Conservation (phyloP, 495 filamentous ascomycete species). For the Annulohypoxylon moriforme region DNA sequence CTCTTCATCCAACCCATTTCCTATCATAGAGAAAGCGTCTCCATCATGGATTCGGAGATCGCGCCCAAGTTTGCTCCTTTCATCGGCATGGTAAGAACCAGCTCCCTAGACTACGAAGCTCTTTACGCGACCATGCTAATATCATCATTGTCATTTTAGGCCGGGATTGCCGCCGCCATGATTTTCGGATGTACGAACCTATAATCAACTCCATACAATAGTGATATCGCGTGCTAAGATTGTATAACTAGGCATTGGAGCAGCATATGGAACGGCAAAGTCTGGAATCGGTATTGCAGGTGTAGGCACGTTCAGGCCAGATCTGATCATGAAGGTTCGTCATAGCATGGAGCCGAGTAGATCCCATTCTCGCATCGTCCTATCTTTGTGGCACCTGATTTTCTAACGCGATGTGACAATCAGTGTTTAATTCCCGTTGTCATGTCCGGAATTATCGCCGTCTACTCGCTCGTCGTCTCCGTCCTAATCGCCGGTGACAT, state of each 20-base stretch:
- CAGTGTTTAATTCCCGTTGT: slow-evolving; percentile 95
- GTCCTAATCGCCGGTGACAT: slow-evolving; percentile 93
- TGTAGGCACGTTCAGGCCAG: slow-evolving; percentile 89
- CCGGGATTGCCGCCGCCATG: slow-evolving; percentile 91
- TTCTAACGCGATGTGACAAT: slow-evolving; percentile 13
- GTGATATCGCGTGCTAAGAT: slow-evolving; percentile 37
- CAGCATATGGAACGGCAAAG: slow-evolving; percentile 97
- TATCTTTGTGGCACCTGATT: background rate
- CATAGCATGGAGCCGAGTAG: background rate
- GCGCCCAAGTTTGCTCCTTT: slow-evolving; percentile 95
- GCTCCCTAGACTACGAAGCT: slow-evolving; percentile 46
- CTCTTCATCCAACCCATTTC: background rate
- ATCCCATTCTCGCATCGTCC: background rate
- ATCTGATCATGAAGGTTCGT: slow-evolving; percentile 96
- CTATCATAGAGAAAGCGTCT: background rate
- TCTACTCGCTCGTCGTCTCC: slow-evolving; percentile 95
- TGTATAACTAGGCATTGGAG: slow-evolving; percentile 76
- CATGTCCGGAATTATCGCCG: slow-evolving; percentile 99
- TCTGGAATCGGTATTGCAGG: slow-evolving; percentile 96
- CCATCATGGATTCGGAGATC: slow-evolving; percentile 74
- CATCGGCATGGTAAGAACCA: slow-evolving; percentile 87
- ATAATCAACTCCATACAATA: slow-evolving; percentile 22
- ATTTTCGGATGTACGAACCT: slow-evolving; percentile 85
- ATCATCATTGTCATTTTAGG: slow-evolving; percentile 60
- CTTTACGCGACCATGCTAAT: slow-evolving; percentile 52